Evolutionary conservation across 2,329 filamentous ascomycete genomes (phyloP).

Genomic region (Cladophialophora chaetospira): DNA sequence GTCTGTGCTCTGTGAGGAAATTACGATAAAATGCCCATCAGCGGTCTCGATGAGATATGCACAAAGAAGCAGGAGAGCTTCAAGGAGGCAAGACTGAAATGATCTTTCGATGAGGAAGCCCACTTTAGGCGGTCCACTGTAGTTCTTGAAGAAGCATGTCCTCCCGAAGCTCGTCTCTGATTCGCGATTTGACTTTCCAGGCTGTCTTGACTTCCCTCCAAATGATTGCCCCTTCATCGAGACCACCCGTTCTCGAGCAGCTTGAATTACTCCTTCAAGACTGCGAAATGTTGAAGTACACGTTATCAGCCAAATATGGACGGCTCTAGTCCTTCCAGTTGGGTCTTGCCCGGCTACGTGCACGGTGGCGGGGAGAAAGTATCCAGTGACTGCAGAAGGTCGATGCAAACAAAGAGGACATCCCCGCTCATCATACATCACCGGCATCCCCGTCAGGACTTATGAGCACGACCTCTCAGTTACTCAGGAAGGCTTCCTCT

Average conservation of each 20-base stretch:
- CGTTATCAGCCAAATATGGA: not conserved
- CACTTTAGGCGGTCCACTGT: too few species aligned
- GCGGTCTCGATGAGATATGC: too few species aligned
- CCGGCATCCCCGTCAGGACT: not conserved
- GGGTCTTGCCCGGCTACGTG: not conserved
- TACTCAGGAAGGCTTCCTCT: not conserved
- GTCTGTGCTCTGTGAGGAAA: too few species aligned
- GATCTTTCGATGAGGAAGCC: too few species aligned
- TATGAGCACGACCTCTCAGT: not conserved
- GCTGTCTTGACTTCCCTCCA: too few species aligned
- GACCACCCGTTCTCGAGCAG: not conserved
- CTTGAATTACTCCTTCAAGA: not conserved
- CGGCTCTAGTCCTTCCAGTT: not conserved
- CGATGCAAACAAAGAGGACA: not conserved
- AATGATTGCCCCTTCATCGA: too few species aligned
- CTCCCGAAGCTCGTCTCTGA: too few species aligned
- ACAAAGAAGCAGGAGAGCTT: too few species aligned
- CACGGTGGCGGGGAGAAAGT: not conserved
- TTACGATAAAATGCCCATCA: too few species aligned
- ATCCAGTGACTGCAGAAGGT: not conserved
- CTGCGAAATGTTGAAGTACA: not conserved
- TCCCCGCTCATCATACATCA: not conserved
- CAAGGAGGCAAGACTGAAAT: too few species aligned
- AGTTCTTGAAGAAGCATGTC: too few species aligned
- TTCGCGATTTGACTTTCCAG: too few species aligned